Evolutionary conservation across 129 eudicot species (phyloP), one percentile per base, ranked within the genome.

Genomic region (Pulicaria dysenterica): DNA sequence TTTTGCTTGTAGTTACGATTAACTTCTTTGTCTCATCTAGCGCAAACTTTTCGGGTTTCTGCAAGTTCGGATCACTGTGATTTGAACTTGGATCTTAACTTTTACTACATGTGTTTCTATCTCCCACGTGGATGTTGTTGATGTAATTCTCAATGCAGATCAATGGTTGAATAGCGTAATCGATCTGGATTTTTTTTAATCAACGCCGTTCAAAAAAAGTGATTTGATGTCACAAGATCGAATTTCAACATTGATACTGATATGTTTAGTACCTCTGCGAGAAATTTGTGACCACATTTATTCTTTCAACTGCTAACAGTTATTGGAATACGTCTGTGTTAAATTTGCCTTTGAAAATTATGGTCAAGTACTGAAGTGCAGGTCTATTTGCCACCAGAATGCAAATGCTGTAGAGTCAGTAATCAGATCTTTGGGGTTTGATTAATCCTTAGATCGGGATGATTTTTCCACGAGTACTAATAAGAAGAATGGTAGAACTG

Each of bases 11-110:
- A 40, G 50, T 75, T 57, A 38, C 60, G 73, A 78, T 79, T 64
- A 12, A 42, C 69, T 46, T 8, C 11, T 59, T 63, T 38, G 60
- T 7, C 54, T 72, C 63, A 51, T 8, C 41, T 72, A 53, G 37
- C 41, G 36, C 67, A 10, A 4, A 56, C 48, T 9, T 6, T 66
- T 66, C 5, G 24, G 36, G 16, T 57, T 44, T 57, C 48, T 58
- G 75, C 63, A 39, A 77, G 60, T 40, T 47, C 63, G 50, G 82
- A 78, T 78, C 82, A 62, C 38, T 66, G 47, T 70, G 77, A 70
- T 78, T 70, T 70, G 59, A 64, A 45, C 5, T 70, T 48, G 61
- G 82, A 78, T 78, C 82, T 78, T 78, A 70, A 42, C 0, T 43
- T 61, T 70, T 31, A 61, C 37, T 44, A 50, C 37, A 36, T 36